phyloP scores from a whole-genome alignment of 352 stramenopile genomes.

The Globisporangium lucens region DNA sequence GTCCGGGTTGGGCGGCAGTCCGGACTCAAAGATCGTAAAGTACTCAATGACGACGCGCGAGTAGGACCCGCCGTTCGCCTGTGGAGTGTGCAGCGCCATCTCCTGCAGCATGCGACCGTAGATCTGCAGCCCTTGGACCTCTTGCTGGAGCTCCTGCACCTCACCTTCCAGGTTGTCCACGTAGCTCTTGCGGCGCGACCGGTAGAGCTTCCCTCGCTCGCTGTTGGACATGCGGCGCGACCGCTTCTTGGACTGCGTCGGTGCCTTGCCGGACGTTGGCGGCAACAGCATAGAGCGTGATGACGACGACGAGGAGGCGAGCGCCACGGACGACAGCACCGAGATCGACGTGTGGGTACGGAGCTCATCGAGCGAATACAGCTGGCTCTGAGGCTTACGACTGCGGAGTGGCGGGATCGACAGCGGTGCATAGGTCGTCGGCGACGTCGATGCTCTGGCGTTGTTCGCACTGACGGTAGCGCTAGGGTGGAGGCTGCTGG shows the following conservation, averaged over 20 bases:
- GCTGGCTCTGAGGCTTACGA: not conserved
- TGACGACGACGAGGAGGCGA: not conserved
- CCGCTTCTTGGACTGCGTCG: slow-evolving; percentile 8
- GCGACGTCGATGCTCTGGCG: not conserved
- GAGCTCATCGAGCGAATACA: not conserved
- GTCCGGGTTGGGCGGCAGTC: not conserved
- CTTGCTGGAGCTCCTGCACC: slow-evolving; percentile 20
- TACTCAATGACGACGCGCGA: slow-evolving; percentile 15
- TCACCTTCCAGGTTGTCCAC: slow-evolving; percentile 26
- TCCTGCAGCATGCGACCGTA: slow-evolving; percentile 22
- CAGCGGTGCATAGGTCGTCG: not conserved
- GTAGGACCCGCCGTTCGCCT: slow-evolving; percentile 10
- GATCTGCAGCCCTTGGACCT: slow-evolving; percentile 23
- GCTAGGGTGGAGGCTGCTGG: not conserved
- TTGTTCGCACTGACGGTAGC: not conserved
- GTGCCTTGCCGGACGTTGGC: not conserved
- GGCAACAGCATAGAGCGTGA: not conserved
- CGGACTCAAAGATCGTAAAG: slow-evolving; percentile 11
- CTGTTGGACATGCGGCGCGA: slow-evolving; percentile 30
- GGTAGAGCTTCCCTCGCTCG: slow-evolving; percentile 34
- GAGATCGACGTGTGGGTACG: slow-evolving; percentile 6
- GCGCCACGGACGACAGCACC: slow-evolving; percentile 7
- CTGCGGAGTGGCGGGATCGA: not conserved
- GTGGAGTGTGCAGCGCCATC: slow-evolving; percentile 8
- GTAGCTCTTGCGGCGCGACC: slow-evolving; percentile 31